Conservation (phyloP, 2,329 filamentous ascomycete genomes). For the Aspergillus ruber region DNA sequence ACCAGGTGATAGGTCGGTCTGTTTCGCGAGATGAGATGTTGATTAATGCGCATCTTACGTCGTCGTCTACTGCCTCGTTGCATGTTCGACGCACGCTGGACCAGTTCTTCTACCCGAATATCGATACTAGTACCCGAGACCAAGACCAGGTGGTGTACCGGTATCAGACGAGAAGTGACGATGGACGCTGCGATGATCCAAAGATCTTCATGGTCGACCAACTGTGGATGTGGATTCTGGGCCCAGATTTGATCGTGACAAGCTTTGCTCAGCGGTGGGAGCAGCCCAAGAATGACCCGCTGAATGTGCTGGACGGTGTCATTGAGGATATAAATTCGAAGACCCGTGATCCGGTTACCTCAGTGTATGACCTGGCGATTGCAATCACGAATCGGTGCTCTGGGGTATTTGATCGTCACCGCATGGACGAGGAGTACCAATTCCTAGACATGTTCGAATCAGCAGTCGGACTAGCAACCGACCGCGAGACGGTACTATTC, state of each 20-base stretch:
- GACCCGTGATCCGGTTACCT: slow-evolving; percentile 52
- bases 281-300: slow-evolving; percentile 55
- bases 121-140: slow-evolving; percentile 53
- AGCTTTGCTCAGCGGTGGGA: slow-evolving; percentile 36
- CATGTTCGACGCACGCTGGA: slow-evolving; percentile 59
- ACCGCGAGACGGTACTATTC: slow-evolving; percentile 54
- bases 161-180: slow-evolving; percentile 42
- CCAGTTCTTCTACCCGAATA: slow-evolving; percentile 60
- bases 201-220: slow-evolving; percentile 66
- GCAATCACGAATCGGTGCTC: slow-evolving; percentile 56
- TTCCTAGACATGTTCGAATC: slow-evolving; percentile 64
- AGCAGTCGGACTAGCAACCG: slow-evolving; percentile 51
- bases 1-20: slow-evolving; percentile 21
- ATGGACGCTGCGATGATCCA: slow-evolving; percentile 34
- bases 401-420: slow-evolving; percentile 55
- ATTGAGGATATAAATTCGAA: slow-evolving; percentile 62
- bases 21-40: slow-evolving; percentile 29
- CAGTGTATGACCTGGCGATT: slow-evolving; percentile 57
- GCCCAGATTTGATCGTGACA: slow-evolving; percentile 52
- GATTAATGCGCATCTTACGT: slow-evolving; percentile 31
- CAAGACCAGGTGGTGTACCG: slow-evolving; percentile 60
- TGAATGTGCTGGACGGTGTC: slow-evolving; percentile 56
- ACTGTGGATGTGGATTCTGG: slow-evolving; percentile 59
- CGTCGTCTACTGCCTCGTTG: slow-evolving; percentile 27
- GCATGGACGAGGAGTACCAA: slow-evolving; percentile 54